phyloP scores from a whole-genome alignment of 345 rosid genomes.

The Populus tremula region DNA sequence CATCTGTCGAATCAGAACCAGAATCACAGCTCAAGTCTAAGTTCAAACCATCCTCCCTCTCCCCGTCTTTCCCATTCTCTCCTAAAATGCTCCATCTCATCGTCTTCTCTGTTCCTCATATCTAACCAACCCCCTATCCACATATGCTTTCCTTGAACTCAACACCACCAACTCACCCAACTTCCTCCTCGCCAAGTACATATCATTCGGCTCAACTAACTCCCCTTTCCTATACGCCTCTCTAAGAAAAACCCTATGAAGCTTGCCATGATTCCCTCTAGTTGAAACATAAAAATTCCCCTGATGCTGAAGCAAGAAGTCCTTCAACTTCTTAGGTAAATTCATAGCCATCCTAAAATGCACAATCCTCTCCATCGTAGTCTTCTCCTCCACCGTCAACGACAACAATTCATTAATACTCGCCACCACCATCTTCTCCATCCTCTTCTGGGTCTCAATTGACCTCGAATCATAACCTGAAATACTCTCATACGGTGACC shows the following conservation, averaged over 20 bases:
- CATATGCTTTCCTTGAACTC: conserved; percentile 67
- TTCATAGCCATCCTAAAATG: conserved; percentile 80
- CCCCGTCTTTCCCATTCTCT: conserved; percentile 18
- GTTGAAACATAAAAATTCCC: conserved; percentile 92
- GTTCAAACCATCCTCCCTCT: conserved; percentile 5
- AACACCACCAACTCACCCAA: conserved; percentile 71
- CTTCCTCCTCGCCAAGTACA: conserved; percentile 80
- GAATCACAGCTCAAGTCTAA: conserved; percentile 25
- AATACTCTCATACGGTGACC: conserved; percentile 92
- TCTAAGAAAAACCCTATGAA: conserved; percentile 86
- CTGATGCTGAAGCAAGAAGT: conserved; percentile 82
- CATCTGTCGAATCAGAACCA: conserved; percentile 25
- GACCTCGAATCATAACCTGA: conserved; percentile 84
- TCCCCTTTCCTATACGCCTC: conserved; percentile 83
- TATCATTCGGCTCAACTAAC: conserved; percentile 67
- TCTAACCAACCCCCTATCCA: conserved; percentile 64
- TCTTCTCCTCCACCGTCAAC: conserved; percentile 85
- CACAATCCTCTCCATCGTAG: conserved; percentile 80
- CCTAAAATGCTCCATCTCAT: conserved; percentile 31
- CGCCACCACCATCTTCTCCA: conserved; percentile 96
- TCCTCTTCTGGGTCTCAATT: conserved; percentile 80
- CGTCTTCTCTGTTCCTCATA: conserved; percentile 43
- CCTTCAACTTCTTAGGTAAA: conserved; percentile 83
- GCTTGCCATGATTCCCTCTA: conserved; percentile 90
- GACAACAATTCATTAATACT: conserved; percentile 80